Percentiles rank a stretch among this genome's conserved stretches.
Conservation (phyloP, 495 filamentous ascomycete species). For the Hyphodiscus hymeniophilus region DNA sequence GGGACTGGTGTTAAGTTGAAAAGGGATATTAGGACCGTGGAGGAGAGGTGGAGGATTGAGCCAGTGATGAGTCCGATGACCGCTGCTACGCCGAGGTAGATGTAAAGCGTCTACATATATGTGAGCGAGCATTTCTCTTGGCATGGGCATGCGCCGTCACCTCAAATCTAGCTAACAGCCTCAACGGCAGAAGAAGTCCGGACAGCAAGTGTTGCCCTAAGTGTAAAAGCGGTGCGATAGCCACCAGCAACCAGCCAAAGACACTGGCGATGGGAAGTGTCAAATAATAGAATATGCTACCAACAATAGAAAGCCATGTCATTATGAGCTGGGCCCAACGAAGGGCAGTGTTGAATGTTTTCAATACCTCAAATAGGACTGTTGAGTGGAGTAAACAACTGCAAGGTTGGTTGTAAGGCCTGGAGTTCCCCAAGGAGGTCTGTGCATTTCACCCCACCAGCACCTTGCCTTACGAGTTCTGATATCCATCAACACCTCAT, state of each 20-base stretch:
- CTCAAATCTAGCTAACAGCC: constrained; percentile 52
- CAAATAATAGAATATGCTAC: constrained; percentile 23
- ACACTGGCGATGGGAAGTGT: constrained; percentile 23
- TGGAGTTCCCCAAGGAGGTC: too few species aligned
- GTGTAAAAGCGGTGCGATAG: constrained; percentile 39
- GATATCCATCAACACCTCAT: too few species aligned
- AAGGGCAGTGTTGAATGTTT: background rate
- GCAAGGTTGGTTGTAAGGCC: too few species aligned
- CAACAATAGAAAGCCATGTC: constrained; percentile 22
- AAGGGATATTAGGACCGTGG: constrained; percentile 29
- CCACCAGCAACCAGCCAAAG: constrained; percentile 19
- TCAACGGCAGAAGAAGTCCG: constrained; percentile 31
- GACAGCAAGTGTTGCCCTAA: constrained; percentile 30
- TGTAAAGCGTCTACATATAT: constrained; percentile 48
- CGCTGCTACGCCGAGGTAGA: constrained; percentile 52
- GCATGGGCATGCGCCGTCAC: constrained; percentile 33
- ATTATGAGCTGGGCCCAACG: constrained; percentile 10
- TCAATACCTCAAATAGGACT: constrained; percentile 12
- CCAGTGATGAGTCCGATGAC: constrained; percentile 49
- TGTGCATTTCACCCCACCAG: too few species aligned
- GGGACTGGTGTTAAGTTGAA: constrained; percentile 25
- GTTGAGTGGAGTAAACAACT: too few species aligned
- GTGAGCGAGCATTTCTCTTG: constrained; percentile 23
- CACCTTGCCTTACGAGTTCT: too few species aligned
- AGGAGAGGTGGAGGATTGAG: constrained; percentile 37